A percentile compares a stretch with the other conserved stretches of the same genome.
phyloP scores from a whole-genome alignment of 306 rosid genomes.

The Vigna hirtella region DNA sequence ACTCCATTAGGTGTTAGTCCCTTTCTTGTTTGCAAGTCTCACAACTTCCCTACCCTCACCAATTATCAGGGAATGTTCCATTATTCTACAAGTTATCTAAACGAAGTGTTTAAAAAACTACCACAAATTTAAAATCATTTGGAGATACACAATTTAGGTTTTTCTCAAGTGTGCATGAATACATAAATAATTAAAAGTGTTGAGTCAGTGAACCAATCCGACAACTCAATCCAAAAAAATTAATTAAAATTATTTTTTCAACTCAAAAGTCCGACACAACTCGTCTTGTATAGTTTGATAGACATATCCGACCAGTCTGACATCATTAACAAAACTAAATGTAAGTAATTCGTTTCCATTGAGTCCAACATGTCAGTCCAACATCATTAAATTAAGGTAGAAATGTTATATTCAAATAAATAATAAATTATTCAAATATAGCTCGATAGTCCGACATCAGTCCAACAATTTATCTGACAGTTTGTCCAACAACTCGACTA shows the following conservation, averaged over 20 bases:
- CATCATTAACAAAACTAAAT: too few relatives aligned
- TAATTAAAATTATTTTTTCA: too few relatives aligned
- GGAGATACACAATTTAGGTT: background rate
- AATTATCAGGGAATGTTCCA: conserved; percentile 15
- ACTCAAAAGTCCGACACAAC: too few relatives aligned
- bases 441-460: too few relatives aligned
- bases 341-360: too few relatives aligned
- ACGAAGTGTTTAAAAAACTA: background rate
- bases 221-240: too few relatives aligned
- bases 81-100: background rate
- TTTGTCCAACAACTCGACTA: fast-evolving
- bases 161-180: background rate
- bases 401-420: too few relatives aligned
- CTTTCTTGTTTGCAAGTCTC: background rate
- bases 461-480: too few relatives aligned
- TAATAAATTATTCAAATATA: too few relatives aligned
- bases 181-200: fast-evolving
- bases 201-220: fast-evolving
- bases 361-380: too few relatives aligned
- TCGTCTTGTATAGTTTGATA: fast-evolving
- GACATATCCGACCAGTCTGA: fast-evolving
- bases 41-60: background rate
- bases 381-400: too few relatives aligned
- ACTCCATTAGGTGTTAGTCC: too few relatives aligned
- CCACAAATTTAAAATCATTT: background rate